A percentile compares a stretch with the other conserved stretches of the same genome.
phyloP scores from a whole-genome alignment of 2,329 filamentous ascomycete species.

The Nemania serpens region DNA sequence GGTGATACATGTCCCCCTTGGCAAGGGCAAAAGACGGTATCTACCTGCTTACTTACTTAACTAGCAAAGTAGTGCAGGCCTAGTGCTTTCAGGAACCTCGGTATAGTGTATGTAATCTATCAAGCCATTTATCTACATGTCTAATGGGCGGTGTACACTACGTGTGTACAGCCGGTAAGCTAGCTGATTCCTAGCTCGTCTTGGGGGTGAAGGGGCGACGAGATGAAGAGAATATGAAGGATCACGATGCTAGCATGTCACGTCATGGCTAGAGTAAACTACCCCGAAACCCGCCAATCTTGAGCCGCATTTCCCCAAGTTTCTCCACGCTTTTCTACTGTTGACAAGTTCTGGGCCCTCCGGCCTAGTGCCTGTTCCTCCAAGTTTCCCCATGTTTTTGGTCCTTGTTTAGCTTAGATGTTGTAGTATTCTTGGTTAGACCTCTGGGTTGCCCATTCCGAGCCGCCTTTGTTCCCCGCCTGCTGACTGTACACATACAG shows the following conservation, averaged over 20 bases:
- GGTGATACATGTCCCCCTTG: no score
- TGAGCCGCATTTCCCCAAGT: slow-evolving; percentile 27
- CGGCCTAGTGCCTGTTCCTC: not conserved
- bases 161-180: no score
- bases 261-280: slow-evolving; percentile 8
- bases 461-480: not conserved
- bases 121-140: not conserved
- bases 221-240: slow-evolving; percentile 8
- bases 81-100: not conserved
- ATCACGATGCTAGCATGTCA: slow-evolving; percentile 19
- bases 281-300: slow-evolving; percentile 19
- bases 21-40: no score
- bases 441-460: no score
- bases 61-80: no score
- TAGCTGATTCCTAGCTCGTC: no score
- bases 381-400: slow-evolving; percentile 4
- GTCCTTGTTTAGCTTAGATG: not conserved
- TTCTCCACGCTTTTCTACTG: slow-evolving; percentile 16
- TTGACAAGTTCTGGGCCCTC: not conserved
- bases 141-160: not conserved
- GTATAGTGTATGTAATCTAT: no score
- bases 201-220: no score
- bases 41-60: no score
- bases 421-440: no score
- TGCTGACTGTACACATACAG: slow-evolving; percentile 4